These are phyloP conservation scores for Orychophragmus violaceus DNA, from an alignment of 345 rosid genomes.

Conservation along the genomic window DNA sequence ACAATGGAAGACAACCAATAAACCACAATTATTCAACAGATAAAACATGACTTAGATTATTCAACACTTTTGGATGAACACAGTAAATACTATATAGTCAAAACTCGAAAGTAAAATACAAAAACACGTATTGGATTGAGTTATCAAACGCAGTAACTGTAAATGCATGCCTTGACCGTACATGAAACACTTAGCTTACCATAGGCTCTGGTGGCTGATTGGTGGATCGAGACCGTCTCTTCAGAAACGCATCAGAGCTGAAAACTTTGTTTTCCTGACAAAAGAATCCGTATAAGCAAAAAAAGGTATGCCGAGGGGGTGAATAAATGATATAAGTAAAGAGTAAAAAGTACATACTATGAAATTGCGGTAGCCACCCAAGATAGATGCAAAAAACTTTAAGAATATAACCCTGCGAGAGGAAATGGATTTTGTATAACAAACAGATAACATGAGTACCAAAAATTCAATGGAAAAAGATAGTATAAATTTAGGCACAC, in stretches of 20 bases:
- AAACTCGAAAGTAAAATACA: background rate
- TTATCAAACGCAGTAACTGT: background rate
- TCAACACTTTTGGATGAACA: conserved; percentile 1
- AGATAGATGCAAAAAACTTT: conserved; percentile 85
- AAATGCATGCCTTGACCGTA: conserved; percentile 6
- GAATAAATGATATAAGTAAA: conserved; percentile 8
- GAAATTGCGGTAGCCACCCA: conserved; percentile 98
- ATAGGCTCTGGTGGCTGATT: conserved; percentile 83
- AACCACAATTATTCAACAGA: background rate
- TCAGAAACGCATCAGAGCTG: conserved; percentile 86
- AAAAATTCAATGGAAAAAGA: background rate
- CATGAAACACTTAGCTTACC: conserved; percentile 45
- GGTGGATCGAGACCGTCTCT: conserved; percentile 86
- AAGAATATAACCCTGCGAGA: conserved; percentile 88
- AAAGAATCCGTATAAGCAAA: conserved; percentile 18
- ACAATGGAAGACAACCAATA: conserved; percentile 7
- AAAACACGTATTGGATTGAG: conserved; percentile 3
- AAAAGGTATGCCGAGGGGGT: background rate
- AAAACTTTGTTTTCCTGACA: conserved; percentile 77
- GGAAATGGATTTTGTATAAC: conserved; percentile 16
- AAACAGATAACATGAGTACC: conserved; percentile 11
- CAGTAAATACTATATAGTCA: background rate
- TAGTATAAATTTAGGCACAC: background rate
- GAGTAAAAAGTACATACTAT: conserved; percentile 47
- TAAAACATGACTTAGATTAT: background rate